Percentiles rank a stretch among this genome's conserved stretches.
These are phyloP conservation scores for Didymella sp. DNA, from an alignment of 2,329 filamentous ascomycete genomes.

Conservation along the genomic window DNA sequence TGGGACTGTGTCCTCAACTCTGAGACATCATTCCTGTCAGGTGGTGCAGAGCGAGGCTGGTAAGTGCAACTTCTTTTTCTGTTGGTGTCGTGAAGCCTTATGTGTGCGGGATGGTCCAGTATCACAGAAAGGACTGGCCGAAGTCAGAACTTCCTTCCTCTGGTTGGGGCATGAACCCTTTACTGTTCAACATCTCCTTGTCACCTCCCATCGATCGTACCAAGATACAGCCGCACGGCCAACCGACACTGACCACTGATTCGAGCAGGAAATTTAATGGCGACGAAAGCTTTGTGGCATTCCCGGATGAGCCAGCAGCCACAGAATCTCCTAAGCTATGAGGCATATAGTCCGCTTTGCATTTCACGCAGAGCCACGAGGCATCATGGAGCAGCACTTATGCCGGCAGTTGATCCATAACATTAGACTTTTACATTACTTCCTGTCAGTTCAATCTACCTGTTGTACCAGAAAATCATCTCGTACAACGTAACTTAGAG, in stretches of 20 bases:
- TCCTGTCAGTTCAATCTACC: background rate
- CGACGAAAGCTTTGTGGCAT: conserved; percentile 46
- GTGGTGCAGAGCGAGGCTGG: conserved; percentile 89
- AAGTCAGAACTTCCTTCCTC: conserved; percentile 8
- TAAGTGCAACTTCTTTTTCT: conserved; percentile 49
- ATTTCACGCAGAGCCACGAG: background rate
- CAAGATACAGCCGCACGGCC: background rate
- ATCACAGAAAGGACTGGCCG: conserved; percentile 22
- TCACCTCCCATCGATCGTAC: background rate
- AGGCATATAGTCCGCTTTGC: background rate
- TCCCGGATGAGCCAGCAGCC: conserved; percentile 29
- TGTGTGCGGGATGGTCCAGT: conserved; percentile 7
- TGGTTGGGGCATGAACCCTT: conserved; percentile 6
- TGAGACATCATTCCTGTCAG: conserved; percentile 80
- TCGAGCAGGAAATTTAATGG: conserved; percentile 45
- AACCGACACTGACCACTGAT: conserved; percentile 1
- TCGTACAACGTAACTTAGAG: background rate
- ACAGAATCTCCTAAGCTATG: conserved; percentile 36
- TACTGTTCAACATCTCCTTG: conserved; percentile 7
- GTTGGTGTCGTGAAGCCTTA: background rate
- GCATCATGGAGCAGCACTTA: background rate
- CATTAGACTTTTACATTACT: background rate
- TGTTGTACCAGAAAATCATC: background rate
- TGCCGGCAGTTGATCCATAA: background rate
- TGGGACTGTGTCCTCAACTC: conserved; percentile 85